These are phyloP conservation scores for Diatrype stigma DNA, from an alignment of 2,329 filamentous ascomycete genomes.

Conservation along the genomic window DNA sequence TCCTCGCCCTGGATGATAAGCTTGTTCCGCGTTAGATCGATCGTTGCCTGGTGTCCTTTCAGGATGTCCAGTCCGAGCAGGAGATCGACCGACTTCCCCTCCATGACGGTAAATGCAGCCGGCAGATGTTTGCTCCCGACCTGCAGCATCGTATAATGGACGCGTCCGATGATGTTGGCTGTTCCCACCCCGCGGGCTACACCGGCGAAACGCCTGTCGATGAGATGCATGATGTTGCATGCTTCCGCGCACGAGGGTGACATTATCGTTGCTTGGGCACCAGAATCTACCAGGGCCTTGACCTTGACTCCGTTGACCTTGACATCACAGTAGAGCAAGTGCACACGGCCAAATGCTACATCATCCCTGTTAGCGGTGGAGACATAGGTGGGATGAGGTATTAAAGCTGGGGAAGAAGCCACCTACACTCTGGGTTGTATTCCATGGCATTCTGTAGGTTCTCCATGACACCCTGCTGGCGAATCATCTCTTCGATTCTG, in stretches of 20 bases:
- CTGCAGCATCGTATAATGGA: conserved; percentile 92
- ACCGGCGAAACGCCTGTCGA: conserved; percentile 87
- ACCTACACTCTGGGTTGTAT: conserved; percentile 89
- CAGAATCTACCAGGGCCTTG: conserved; percentile 95
- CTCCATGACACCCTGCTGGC: conserved; percentile 89
- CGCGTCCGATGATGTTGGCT: conserved; percentile 87
- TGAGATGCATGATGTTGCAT: conserved; percentile 93
- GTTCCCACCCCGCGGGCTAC: conserved; percentile 93
- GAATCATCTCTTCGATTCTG: conserved; percentile 95
- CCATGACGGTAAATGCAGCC: conserved; percentile 98
- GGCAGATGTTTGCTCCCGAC: conserved; percentile 83
- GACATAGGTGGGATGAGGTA: conserved; percentile 1
- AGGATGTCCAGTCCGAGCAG: conserved; percentile 94
- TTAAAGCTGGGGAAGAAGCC: neutral
- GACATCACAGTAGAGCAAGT: conserved; percentile 94
- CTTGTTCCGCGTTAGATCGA: conserved; percentile 80
- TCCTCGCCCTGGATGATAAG: conserved; percentile 85
- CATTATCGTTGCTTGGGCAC: conserved; percentile 98
- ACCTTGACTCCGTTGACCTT: conserved; percentile 90
- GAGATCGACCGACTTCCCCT: conserved; percentile 93
- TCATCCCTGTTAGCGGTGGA: conserved; percentile 13
- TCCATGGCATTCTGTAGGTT: conserved; percentile 96
- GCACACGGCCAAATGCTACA: conserved; percentile 85
- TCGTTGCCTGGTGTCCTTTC: conserved; percentile 88
- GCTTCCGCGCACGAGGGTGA: conserved; percentile 85